phyloP scores from a whole-genome alignment of 805 yeast species.

The Tetrapisispora arboricola region DNA sequence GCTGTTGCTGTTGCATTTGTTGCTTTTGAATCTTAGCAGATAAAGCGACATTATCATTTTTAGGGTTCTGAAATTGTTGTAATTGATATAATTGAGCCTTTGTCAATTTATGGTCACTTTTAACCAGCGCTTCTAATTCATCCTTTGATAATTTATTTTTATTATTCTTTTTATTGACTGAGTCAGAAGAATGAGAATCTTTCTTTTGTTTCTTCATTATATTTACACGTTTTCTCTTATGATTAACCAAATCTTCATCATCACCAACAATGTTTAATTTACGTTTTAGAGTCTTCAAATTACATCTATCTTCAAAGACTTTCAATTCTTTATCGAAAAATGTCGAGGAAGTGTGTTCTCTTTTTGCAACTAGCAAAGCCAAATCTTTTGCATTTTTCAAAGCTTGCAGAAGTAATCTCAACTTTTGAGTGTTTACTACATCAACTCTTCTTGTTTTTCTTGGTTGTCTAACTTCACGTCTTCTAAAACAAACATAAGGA shows the following conservation, averaged over 20 bases:
- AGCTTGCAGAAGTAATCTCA: conserved; percentile 64
- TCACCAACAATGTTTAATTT: conserved; percentile 68
- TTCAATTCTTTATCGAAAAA: conserved; percentile 51
- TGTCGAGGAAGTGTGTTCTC: conserved; percentile 47
- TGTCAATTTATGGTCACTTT: conserved; percentile 16
- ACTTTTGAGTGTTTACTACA: conserved; percentile 75
- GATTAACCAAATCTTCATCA: conserved; percentile 72
- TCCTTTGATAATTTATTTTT: conserved; percentile 12
- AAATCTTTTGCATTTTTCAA: conserved; percentile 66
- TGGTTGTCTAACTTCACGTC: conserved; percentile 90
- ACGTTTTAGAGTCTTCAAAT: conserved; percentile 66
- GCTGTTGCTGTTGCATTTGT: conserved; percentile 8
- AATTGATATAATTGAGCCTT: conserved; percentile 17
- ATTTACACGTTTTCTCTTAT: conserved; percentile 45
- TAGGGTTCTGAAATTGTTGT: conserved; percentile 14
- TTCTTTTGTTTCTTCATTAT: conserved; percentile 12
- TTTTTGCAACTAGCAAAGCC: conserved; percentile 56
- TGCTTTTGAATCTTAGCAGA: conserved; percentile 3
- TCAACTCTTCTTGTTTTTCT: conserved; percentile 95
- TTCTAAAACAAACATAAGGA: conserved; percentile 90
- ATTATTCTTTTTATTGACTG: conserved; percentile 10
- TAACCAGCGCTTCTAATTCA: conserved; percentile 13
- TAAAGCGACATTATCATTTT: conserved; percentile 2
- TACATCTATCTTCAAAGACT: conserved; percentile 63
- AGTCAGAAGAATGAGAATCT: conserved; percentile 17